Evolutionary conservation across 306 rosid species (phyloP).

Genomic region (Prosopis cineraria): DNA sequence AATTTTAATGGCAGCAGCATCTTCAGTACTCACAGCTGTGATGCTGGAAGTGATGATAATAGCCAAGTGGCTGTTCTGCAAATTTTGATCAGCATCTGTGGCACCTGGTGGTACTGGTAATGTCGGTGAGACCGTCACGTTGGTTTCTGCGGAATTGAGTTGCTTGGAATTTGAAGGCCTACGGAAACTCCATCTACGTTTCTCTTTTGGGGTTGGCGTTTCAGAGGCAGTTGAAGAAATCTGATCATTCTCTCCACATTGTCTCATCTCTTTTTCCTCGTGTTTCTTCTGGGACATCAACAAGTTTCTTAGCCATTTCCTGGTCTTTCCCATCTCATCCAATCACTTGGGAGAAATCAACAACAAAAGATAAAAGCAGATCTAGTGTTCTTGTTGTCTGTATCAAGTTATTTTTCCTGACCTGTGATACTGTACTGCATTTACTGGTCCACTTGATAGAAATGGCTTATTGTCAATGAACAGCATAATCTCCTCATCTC

Average conservation of each 20-base stretch:
- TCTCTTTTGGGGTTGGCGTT: conserved; percentile 69
- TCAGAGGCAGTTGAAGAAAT: conserved; percentile 44
- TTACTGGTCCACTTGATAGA: neutral
- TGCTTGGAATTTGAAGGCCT: conserved; percentile 63
- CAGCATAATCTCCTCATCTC: neutral
- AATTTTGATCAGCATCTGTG: conserved; percentile 45
- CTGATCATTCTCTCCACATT: conserved; percentile 25
- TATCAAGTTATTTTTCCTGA: neutral
- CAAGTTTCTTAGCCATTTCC: conserved; percentile 79
- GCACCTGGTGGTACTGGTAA: neutral
- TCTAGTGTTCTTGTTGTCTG: conserved; percentile 31
- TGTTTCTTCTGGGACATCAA: conserved; percentile 65
- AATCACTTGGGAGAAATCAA: conserved; percentile 45
- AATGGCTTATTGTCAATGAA: neutral
- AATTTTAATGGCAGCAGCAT: conserved; percentile 71
- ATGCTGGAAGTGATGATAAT: neutral
- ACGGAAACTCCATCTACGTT: conserved; percentile 86
- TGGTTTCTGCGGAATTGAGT: conserved; percentile 33
- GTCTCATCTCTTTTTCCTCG: conserved; percentile 29
- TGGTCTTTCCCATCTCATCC: conserved; percentile 72
- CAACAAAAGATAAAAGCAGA: conserved; percentile 34
- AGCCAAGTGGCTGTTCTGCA: conserved; percentile 56
- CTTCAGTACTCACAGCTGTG: conserved; percentile 8
- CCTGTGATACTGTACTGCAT: neutral
- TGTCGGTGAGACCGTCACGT: conserved; percentile 34